A percentile compares a stretch with the other conserved stretches of the same genome.
Evolutionary conservation across 768 basidiomycete species (phyloP).

Genomic region (Trichaptum fuscoviolaceum): DNA sequence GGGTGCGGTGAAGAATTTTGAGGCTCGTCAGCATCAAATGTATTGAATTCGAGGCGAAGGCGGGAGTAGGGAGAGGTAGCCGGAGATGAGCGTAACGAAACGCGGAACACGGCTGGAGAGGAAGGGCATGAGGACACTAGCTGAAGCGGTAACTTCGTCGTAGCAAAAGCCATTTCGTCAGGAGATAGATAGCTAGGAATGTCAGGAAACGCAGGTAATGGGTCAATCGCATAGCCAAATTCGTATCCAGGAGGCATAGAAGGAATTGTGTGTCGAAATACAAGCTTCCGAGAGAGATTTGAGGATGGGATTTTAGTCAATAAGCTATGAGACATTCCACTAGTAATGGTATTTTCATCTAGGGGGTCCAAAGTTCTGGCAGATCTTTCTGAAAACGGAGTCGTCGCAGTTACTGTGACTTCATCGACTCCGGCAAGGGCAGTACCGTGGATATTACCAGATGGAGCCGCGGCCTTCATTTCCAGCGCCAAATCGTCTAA

Average conservation of each 20-base stretch:
- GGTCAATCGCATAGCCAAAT: neutral
- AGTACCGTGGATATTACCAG: neutral
- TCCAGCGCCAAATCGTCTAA: neutral
- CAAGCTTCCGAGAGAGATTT: neutral
- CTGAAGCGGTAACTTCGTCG: no score
- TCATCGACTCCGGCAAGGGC: neutral
- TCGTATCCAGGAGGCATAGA: neutral
- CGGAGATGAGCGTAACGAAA: neutral
- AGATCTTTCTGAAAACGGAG: neutral
- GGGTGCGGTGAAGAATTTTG: neutral
- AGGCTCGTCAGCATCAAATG: neutral
- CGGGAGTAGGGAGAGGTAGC: neutral
- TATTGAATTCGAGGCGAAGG: neutral
- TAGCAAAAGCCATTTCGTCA: no score
- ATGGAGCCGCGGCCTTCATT: no score
- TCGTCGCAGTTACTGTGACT: neutral
- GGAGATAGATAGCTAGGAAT: neutral
- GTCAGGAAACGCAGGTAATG: neutral
- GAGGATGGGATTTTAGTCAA: neutral
- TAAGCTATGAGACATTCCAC: neutral
- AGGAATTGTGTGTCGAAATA: neutral
- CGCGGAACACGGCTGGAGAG: neutral
- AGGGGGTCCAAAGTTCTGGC: neutral
- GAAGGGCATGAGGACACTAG: no score
- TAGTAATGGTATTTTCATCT: neutral